Conservation (phyloP, 2,329 filamentous ascomycete genomes). For the Aspergillus proliferans region DNA sequence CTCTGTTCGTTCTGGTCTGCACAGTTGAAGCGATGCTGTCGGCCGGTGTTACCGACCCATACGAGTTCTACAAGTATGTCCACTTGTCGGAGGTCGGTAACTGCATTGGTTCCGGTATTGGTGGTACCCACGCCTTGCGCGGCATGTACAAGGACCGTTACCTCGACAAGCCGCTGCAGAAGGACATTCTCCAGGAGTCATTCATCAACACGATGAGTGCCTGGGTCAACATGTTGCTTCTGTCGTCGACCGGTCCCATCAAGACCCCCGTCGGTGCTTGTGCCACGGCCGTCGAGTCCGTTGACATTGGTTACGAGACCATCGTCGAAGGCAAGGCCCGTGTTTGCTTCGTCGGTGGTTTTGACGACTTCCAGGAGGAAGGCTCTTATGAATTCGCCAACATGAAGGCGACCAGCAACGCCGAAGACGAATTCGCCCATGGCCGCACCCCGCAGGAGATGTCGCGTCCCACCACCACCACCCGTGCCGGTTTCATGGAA, state of each 20-base stretch:
- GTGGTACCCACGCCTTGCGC: conserved; percentile 82
- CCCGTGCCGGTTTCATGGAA: conserved; percentile 97
- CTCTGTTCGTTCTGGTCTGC: conserved; percentile 88
- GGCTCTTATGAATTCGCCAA: conserved; percentile 99
- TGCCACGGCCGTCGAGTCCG: conserved; percentile 91
- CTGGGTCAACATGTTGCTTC: conserved; percentile 98
- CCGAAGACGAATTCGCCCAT: conserved; percentile 90
- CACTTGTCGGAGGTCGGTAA: conserved; percentile 97
- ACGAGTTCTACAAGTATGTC: conserved; percentile 99
- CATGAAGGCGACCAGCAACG: conserved; percentile 99
- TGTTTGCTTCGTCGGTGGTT: conserved; percentile 95
- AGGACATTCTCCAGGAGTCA: conserved; percentile 97
- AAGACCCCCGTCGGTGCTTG: conserved; percentile 98
- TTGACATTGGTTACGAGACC: conserved; percentile 96
- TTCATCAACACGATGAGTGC: conserved; percentile 99
- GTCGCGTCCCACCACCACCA: conserved; percentile 95
- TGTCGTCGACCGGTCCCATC: conserved; percentile 96
- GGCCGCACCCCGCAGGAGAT: conserved; percentile 94
- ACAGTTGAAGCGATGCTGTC: conserved; percentile 86
- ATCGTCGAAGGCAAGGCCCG: conserved; percentile 98
- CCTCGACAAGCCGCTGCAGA: conserved; percentile 94
- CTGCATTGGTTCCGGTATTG: conserved; percentile 97
- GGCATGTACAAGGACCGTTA: conserved; percentile 98
- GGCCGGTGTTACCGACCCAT: conserved; percentile 94
- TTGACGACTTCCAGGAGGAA: conserved; percentile 98